Conservation (phyloP, 768 basidiomycete species). For the Termitomyces heimii region DNA sequence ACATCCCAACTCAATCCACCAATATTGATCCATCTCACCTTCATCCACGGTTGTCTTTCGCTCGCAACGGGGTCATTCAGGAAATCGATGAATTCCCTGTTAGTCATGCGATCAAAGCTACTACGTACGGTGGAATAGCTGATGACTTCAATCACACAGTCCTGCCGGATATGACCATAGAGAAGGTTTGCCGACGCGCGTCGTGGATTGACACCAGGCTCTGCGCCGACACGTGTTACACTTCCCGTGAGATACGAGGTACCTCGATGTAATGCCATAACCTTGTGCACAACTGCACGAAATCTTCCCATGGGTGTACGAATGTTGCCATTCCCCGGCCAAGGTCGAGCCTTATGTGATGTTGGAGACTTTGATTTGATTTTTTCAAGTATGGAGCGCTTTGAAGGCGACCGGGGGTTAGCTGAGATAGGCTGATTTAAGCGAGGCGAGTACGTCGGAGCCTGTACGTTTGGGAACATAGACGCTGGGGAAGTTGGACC, state of each 20-base stretch:
- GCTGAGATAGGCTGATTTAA: background rate
- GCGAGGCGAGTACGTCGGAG: background rate
- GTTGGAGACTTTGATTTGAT: conserved; percentile 4
- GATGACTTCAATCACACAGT: conserved; percentile 60
- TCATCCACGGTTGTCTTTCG: conserved; percentile 52
- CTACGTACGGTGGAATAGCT: conserved; percentile 59
- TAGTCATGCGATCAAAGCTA: conserved; percentile 51
- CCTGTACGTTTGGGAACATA: conserved; percentile 11
- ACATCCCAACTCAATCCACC: conserved; percentile 70
- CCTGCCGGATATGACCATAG: conserved; percentile 52
- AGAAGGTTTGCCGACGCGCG: conserved; percentile 47
- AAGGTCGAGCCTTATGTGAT: conserved; percentile 9
- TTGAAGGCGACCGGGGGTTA: conserved; percentile 4
- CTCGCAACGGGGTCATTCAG: conserved; percentile 40
- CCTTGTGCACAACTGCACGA: conserved; percentile 48
- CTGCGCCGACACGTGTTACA: conserved; percentile 46
- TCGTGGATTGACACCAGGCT: conserved; percentile 68
- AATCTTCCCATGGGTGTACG: conserved; percentile 45
- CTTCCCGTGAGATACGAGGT: conserved; percentile 29
- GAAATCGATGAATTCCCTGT: conserved; percentile 53
- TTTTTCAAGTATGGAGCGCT: conserved; percentile 7
- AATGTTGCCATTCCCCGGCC: conserved; percentile 1
- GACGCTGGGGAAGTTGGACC: conserved; percentile 7
- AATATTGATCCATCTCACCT: conserved; percentile 72
- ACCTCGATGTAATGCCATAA: conserved; percentile 57